A percentile compares a stretch with the other conserved stretches of the same genome.
phyloP scores from a whole-genome alignment of 768 basidiomycete genomes.

The Boletus sp. region DNA sequence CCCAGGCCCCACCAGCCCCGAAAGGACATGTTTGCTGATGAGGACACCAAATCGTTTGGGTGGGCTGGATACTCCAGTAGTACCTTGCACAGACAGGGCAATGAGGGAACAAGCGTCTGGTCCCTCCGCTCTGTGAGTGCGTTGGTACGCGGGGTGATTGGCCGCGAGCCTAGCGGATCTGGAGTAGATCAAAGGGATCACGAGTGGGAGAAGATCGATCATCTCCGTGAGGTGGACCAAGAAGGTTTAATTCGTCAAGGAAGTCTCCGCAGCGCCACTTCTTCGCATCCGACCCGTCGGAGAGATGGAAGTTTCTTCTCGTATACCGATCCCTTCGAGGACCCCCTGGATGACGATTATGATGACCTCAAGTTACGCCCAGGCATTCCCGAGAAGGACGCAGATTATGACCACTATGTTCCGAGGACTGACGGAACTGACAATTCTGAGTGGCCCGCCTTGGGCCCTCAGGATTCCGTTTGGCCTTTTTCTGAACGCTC shows the following conservation, averaged over 20 bases:
- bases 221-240: slow-evolving; percentile 9
- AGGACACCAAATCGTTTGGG: slow-evolving; percentile 58
- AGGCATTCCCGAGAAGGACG: slow-evolving; percentile 16
- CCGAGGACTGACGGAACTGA: slow-evolving; percentile 10
- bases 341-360: slow-evolving; percentile 25
- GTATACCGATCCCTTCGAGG: slow-evolving; percentile 49
- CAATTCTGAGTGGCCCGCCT: slow-evolving; percentile 15
- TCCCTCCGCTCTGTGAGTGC: slow-evolving; percentile 45
- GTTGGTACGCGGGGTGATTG: slow-evolving; percentile 28
- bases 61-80: slow-evolving; percentile 14
- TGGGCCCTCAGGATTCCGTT: slow-evolving; percentile 9
- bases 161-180: slow-evolving; percentile 29
- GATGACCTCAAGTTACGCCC: slow-evolving; percentile 11
- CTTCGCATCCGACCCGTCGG: slow-evolving; percentile 10
- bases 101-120: slow-evolving; percentile 48
- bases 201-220: slow-evolving; percentile 21
- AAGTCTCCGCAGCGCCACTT: slow-evolving; percentile 6
- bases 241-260: slow-evolving; percentile 24
- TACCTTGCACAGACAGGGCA: slow-evolving; percentile 36
- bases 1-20: slow-evolving; percentile 32
- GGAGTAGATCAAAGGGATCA: slow-evolving; percentile 12
- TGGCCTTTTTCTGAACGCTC: slow-evolving; percentile 22
- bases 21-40: slow-evolving; percentile 76
- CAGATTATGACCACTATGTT: slow-evolving; percentile 16
- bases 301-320: slow-evolving; percentile 23